Percentiles rank a stretch among this genome's conserved stretches.
These are phyloP conservation scores for Aspergillus pseudonomiae DNA, from an alignment of 2,329 filamentous ascomycete species.

Conservation along the genomic window DNA sequence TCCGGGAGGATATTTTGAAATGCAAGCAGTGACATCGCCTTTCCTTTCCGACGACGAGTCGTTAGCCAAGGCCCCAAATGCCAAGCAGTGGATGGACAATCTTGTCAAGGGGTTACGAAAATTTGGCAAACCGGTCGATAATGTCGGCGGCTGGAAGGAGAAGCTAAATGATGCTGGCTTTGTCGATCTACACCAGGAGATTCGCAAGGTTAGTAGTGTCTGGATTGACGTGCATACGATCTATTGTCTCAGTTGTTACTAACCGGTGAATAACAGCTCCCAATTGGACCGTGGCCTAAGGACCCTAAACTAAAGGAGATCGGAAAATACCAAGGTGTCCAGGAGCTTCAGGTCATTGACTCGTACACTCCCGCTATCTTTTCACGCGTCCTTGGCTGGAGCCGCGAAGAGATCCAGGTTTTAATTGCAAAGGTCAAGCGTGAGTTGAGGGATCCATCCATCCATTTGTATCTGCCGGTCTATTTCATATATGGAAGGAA, in stretches of 20 bases:
- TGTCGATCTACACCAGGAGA: not conserved
- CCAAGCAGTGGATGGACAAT: not conserved
- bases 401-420: not conserved
- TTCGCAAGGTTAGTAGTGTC: not conserved
- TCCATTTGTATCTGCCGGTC: not conserved
- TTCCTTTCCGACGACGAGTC: not conserved
- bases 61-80: not conserved
- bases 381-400: not conserved
- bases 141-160: not conserved
- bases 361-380: not conserved
- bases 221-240: not conserved
- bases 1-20: not conserved
- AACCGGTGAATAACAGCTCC: not conserved
- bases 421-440: not conserved
- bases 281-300: conserved; percentile 2
- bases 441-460: not conserved
- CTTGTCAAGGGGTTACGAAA: not conserved
- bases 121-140: not conserved
- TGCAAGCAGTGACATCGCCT: not conserved
- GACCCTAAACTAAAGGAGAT: not conserved
- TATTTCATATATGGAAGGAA: not conserved
- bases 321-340: conserved; percentile 1
- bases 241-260: not conserved
- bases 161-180: not conserved
- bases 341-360: conserved; percentile 2